Evolutionary conservation across 2,329 filamentous ascomycete genomes (phyloP), one percentile per base, ranked within the genome.

Genomic region (Septoria linicola): DNA sequence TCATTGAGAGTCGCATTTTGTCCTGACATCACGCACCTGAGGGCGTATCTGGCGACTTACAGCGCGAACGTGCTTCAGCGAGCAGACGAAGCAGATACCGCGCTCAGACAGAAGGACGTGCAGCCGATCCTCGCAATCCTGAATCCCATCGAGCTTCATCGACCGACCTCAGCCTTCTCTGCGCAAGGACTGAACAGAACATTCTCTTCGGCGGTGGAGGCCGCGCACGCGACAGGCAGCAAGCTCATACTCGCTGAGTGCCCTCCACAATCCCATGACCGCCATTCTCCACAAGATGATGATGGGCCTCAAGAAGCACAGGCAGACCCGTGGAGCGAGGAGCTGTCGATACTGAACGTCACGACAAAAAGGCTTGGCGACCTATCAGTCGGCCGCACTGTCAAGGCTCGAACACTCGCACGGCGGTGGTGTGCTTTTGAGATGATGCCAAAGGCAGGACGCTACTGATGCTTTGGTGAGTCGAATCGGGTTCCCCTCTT

Each of bases 1-100:
- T 82, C 84, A 61, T 79, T 95, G 56, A 81, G 80, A 48, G 69
- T 91, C 7, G 73, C 81, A 30, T 96, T 95, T 70, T 80, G 83
- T 48, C 83, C 88, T 0, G 89, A 86, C 2, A 78, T 93, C 47
- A 83, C 87, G 17, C 84, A 88, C 67, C 79, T 96, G 5, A 84
- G 89, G 47, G 88, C 88, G 30, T 88, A 85, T 63, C 76, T 96
- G 8, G 57, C 63, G 10, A 52, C 40, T 19, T 57, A 59, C 49
- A 53, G 44, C 41, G 44, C 41, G 14, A 55, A 49, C 7, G 47
- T 58, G 25, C 20, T 50, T 4, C 44, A 48, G 13, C 51, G 48
- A 17, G 21, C 39, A 19, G 17, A 16, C n/a, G 46, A 42, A 30
- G 14, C 16, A 17, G 49, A 52, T 23, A 53, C 30, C 23, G 51